Base-by-base conservation (phyloP, 140 eudicot species). In the Flaveria floridana region DNA sequence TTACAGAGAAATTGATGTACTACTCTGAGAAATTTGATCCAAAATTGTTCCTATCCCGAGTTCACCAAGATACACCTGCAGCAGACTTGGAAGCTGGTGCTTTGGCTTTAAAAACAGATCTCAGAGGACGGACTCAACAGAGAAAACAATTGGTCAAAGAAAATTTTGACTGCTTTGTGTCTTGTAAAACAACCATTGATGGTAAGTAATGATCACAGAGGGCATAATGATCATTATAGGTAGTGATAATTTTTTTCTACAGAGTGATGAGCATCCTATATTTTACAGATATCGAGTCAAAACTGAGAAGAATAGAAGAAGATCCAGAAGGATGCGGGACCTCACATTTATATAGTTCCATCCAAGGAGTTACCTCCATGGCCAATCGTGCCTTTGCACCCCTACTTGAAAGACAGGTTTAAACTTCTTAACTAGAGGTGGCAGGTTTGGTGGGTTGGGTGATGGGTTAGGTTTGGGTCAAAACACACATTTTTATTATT, bases 281-380 rank as follows among this genome's bases (percentile, higher is more conserved):
- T 69, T 25, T 55, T 50, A 59, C 86, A 94, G 99, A 94, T 84
- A 94, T 94, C 4, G 95, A 94, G 81, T 90, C 92, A 30, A 94
- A 94, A 87, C 68, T 94, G 86, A 90, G 84, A 70, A 82, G 99
- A 47, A 94, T 88, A 78, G 99, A 94, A 84, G 99, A 94, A 58
- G 97, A 94, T 63, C 97, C 97, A 18, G 99, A 94, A 82, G 99
- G 99, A 47, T 85, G 97, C 51, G 99, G 99, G 70, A 94, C 99
- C 57, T 9, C 85, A 58, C 99, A 90, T 65, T 86, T 94, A 67
- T 81, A 74, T 78, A 79, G 82, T 70, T 84, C 94, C 50, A 94
- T 90, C 73, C 89, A 88, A 83, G 95, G 88, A 79, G 99, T 94
- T 77, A 86, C 86, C 76, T 86, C 92, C n/a, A 81, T 86, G 65